Percentiles rank a stretch among this genome's conserved stretches.
Conservation (phyloP, 2,329 filamentous ascomycete genomes). For the Aureobasidium sp. region DNA sequence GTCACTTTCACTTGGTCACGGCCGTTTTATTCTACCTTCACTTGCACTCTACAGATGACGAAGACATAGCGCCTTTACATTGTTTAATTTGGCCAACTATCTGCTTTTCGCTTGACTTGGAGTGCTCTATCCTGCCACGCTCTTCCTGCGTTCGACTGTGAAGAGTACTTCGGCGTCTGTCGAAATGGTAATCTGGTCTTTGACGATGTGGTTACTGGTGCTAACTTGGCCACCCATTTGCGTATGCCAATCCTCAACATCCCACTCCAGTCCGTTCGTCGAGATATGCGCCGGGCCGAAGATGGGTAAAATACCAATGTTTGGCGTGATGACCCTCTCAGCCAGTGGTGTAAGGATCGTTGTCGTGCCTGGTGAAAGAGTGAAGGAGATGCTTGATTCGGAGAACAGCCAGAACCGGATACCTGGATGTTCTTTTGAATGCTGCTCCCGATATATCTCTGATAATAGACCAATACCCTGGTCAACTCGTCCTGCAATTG, state of each 20-base stretch:
- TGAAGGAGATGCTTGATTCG: slow-evolving; percentile 70
- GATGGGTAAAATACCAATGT: slow-evolving; percentile 80
- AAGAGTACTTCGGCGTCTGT: slow-evolving; percentile 39
- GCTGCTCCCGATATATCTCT: slow-evolving; percentile 58
- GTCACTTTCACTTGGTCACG: background rate
- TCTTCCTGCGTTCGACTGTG: slow-evolving; percentile 33
- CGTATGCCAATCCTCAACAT: slow-evolving; percentile 72
- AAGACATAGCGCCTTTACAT: no score
- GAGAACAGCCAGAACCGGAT: slow-evolving; percentile 66
- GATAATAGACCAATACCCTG: slow-evolving; percentile 86
- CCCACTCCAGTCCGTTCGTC: slow-evolving; percentile 80
- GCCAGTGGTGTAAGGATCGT: slow-evolving; percentile 53
- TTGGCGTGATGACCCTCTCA: slow-evolving; percentile 55
- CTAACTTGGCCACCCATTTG: slow-evolving; percentile 41
- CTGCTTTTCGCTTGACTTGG: background rate
- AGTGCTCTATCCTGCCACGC: background rate
- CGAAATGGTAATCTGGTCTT: slow-evolving; percentile 31
- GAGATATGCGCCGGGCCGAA: slow-evolving; percentile 71
- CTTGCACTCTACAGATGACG: no score
- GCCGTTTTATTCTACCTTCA: no score
- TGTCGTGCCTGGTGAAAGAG: slow-evolving; percentile 64
- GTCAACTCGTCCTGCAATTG: slow-evolving; percentile 82
- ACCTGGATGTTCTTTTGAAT: slow-evolving; percentile 30
- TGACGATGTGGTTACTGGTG: slow-evolving; percentile 42
- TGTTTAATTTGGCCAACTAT: background rate